Percentiles rank a stretch among this genome's conserved stretches.
Conservation (phyloP, 257 asterid species). For the Echites panduratus region DNA sequence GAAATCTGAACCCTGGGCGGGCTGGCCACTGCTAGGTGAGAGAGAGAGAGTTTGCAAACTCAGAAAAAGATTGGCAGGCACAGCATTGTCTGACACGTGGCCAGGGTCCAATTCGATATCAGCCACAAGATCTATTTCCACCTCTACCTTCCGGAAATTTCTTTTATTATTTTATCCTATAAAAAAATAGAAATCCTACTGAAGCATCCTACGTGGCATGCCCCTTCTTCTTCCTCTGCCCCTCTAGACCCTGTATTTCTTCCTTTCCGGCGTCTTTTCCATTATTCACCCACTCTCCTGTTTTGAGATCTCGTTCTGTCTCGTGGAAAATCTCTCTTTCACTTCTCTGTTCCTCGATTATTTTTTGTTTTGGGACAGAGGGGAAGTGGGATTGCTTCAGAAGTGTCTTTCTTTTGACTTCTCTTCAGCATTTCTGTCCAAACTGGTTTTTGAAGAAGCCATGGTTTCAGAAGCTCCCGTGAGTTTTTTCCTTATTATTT, state of each 20-base stretch:
- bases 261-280: conserved; percentile 12
- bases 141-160: conserved; percentile 44
- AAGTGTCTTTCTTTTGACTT: conserved; percentile 15
- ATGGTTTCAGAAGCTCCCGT: conserved; percentile 66
- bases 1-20: no score
- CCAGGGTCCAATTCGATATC: conserved; percentile 25
- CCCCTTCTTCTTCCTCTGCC: conserved; percentile 9
- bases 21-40: no score
- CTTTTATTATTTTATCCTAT: conserved; percentile 22
- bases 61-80: conserved; percentile 28
- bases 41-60: no score
- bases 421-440: conserved; percentile 1
- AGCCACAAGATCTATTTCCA: conserved; percentile 49
- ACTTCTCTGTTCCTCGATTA: not conserved
- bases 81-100: conserved; percentile 43
- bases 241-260: conserved; percentile 12
- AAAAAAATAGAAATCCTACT: not conserved
- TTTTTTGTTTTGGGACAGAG: conserved; percentile 6
- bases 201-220: conserved; percentile 42
- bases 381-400: not conserved
- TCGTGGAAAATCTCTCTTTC: not conserved
- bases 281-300: conserved; percentile 15
- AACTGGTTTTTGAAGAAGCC: conserved; percentile 19
- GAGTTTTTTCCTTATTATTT: no score
- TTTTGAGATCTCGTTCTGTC: not conserved